Evolutionary conservation across 202 grass and related monocot species (phyloP).

Genomic region (Carex sylvatica): DNA sequence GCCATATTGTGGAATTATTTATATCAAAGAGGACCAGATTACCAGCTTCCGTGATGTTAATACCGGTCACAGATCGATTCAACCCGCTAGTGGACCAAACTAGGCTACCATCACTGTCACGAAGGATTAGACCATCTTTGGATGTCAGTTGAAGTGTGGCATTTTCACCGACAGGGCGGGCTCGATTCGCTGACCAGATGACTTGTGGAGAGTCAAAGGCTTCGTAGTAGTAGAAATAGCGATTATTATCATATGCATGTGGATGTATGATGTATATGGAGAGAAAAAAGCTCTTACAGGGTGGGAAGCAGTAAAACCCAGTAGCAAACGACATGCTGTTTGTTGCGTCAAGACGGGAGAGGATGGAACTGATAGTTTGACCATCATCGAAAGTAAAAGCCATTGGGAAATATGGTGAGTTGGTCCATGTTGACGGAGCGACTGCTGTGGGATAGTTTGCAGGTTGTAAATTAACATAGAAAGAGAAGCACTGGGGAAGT

Average conservation of each 20-base stretch:
- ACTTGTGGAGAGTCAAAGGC: not conserved
- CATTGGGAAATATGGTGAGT: not conserved
- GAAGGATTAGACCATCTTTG: conserved; percentile 33
- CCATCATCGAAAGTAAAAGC: too few species aligned
- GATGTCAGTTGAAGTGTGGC: conserved; percentile 37
- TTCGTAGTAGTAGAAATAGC: rapidly evolving
- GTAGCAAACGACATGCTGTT: not conserved
- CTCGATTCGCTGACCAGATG: conserved; percentile 44
- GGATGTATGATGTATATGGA: conserved; percentile 12
- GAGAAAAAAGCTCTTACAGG: conserved; percentile 24
- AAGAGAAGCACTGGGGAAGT: not conserved
- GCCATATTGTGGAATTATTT: conserved; percentile 21
- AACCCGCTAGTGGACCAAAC: conserved; percentile 28
- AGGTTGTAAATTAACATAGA: not conserved
- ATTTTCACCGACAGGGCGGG: conserved; percentile 31
- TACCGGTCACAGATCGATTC: conserved; percentile 25
- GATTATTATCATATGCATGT: not conserved
- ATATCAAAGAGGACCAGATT: conserved; percentile 49
- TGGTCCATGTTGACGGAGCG: not conserved
- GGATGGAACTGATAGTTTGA: not conserved
- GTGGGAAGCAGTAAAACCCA: conserved; percentile 35
- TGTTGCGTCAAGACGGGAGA: not conserved
- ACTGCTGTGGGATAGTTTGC: not conserved
- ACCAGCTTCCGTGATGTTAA: conserved; percentile 23
- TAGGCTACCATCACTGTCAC: conserved; percentile 31